Percentiles rank a stretch among this genome's conserved stretches.
Evolutionary conservation across 176 grass and related monocot genomes (phyloP).

Genomic region (Cenchrus americanus): DNA sequence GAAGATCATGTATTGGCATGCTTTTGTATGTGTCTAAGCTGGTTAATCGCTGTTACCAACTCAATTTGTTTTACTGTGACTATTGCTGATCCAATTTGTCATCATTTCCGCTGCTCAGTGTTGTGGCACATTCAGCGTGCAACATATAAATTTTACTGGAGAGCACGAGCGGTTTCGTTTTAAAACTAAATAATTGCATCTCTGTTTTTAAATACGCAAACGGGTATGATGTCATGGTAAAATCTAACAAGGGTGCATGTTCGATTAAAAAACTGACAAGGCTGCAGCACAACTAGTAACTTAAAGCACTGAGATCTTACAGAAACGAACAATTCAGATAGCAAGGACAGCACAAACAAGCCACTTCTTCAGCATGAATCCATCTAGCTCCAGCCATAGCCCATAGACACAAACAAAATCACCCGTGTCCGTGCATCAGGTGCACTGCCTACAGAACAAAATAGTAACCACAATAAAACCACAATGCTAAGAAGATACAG

Average conservation of each 20-base stretch:
- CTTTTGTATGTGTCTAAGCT: neutral
- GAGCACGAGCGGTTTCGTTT: too few relatives aligned
- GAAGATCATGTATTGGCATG: conserved; percentile 12
- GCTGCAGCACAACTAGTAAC: neutral
- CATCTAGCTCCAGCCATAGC: neutral
- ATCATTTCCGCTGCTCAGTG: neutral
- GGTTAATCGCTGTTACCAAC: neutral
- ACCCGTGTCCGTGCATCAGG: too few relatives aligned
- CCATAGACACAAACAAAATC: neutral
- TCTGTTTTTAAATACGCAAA: too few relatives aligned
- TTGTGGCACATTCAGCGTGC: too few relatives aligned
- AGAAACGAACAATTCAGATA: neutral
- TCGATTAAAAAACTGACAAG: neutral
- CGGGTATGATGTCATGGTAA: too few relatives aligned
- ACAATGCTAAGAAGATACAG: too few relatives aligned
- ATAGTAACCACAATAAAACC: too few relatives aligned
- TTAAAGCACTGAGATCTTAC: too few relatives aligned
- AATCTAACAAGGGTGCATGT: too few relatives aligned
- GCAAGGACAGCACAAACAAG: neutral
- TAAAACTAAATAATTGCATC: too few relatives aligned
- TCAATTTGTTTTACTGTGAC: neutral
- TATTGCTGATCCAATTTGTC: neutral
- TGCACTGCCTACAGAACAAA: too few relatives aligned
- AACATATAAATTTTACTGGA: too few relatives aligned
- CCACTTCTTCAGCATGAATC: neutral